A percentile compares a stretch with the other conserved stretches of the same genome.
These are phyloP conservation scores for Tubosaeta sp. DNA, from an alignment of 768 basidiomycete species.

Conservation along the genomic window DNA sequence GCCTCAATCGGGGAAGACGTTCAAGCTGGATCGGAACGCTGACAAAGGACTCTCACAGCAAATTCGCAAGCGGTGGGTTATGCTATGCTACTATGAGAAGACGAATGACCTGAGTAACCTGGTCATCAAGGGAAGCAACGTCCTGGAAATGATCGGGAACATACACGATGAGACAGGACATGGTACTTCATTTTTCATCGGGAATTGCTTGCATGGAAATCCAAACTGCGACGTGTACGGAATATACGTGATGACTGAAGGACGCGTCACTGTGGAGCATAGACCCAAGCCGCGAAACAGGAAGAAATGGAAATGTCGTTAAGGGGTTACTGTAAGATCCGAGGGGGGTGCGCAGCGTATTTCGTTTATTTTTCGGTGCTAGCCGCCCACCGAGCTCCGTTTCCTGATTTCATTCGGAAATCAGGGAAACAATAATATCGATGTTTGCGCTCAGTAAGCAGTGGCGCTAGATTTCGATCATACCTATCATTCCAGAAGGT, in stretches of 20 bases:
- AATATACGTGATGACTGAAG: background rate
- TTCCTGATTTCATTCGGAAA: background rate
- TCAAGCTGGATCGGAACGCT: background rate
- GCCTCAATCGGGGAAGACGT: background rate
- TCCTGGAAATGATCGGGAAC: background rate
- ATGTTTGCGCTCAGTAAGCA: background rate
- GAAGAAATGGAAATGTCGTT: background rate
- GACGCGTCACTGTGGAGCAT: background rate
- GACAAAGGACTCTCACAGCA: background rate
- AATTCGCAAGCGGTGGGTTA: background rate
- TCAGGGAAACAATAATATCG: background rate
- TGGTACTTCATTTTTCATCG: background rate
- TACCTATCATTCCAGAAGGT: background rate
- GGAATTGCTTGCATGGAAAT: background rate
- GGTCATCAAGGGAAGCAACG: background rate
- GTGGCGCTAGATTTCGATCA: background rate
- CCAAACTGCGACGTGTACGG: background rate
- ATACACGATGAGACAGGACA: background rate
- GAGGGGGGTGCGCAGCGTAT: background rate
- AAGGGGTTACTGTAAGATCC: background rate
- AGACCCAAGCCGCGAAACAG: background rate
- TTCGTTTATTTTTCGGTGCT: slow-evolving; percentile 2
- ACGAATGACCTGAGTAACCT: background rate
- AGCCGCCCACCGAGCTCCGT: background rate
- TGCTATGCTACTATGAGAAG: background rate